These are phyloP conservation scores for Alectoria sarmentosa DNA, from an alignment of 495 filamentous ascomycete species.

Conservation along the genomic window DNA sequence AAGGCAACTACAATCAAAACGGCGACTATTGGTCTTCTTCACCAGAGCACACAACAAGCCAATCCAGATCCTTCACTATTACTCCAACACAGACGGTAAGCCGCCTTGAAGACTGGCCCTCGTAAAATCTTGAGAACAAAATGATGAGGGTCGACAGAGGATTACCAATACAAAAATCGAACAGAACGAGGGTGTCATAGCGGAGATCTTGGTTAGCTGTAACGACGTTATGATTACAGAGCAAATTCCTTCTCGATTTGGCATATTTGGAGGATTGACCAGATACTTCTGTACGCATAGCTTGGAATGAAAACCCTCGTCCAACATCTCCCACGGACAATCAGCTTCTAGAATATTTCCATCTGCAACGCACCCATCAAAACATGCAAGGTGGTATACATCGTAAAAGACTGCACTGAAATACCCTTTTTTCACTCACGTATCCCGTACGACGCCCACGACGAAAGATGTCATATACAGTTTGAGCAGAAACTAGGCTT, in stretches of 20 bases:
- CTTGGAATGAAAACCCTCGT: neutral
- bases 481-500: slow-evolving; percentile 1
- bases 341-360: neutral
- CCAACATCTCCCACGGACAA: neutral
- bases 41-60: no score
- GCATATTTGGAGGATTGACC: neutral
- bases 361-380: neutral
- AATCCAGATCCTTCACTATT: no score
- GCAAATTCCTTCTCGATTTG: neutral
- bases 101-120: no score
- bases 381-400: neutral
- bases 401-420: neutral
- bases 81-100: no score
- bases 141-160: no score
- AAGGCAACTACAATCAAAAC: no score
- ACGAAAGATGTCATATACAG: neutral
- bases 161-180: no score
- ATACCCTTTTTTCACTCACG: neutral
- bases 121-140: no score
- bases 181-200: neutral
- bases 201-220: neutral
- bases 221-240: neutral
- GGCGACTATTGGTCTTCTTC: no score
- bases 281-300: slow-evolving; percentile 3
- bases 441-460: neutral